Percentiles rank a stretch among this genome's conserved stretches.
These are phyloP conservation scores for Hygrophila difformis DNA, from an alignment of 257 asterid genomes.

Conservation along the genomic window DNA sequence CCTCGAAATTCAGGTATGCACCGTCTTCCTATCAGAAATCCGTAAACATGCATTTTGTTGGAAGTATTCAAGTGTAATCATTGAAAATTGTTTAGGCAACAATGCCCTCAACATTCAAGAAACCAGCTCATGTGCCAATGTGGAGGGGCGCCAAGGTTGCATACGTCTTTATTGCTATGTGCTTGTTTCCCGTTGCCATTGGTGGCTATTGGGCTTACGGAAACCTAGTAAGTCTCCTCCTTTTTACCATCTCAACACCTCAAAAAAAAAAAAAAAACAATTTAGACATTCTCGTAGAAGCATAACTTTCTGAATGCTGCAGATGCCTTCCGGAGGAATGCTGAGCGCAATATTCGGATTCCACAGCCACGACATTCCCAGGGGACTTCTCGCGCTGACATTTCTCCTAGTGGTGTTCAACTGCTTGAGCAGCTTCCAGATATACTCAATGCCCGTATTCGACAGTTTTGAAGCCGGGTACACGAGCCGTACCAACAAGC, in stretches of 20 bases:
- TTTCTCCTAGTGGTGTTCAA: slow-evolving; percentile 94
- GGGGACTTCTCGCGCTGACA: slow-evolving; percentile 73
- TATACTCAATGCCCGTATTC: slow-evolving; percentile 94
- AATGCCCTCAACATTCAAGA: slow-evolving; percentile 97
- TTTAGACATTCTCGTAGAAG: too few relatives aligned
- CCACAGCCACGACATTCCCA: slow-evolving; percentile 73
- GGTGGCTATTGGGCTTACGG: slow-evolving; percentile 99
- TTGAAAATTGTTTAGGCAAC: slow-evolving; percentile 53
- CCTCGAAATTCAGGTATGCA: slow-evolving; percentile 78
- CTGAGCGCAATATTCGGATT: slow-evolving; percentile 65
- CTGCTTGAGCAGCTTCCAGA: slow-evolving; percentile 97
- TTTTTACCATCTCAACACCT: too few relatives aligned
- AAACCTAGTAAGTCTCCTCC: slow-evolving; percentile 61
- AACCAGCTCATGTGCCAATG: slow-evolving; percentile 93
- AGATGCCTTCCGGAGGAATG: slow-evolving; percentile 97
- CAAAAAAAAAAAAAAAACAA: too few relatives aligned
- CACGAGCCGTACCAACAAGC: slow-evolving; percentile 78
- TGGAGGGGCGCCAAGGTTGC: slow-evolving; percentile 99
- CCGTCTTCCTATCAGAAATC: not conserved
- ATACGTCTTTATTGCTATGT: slow-evolving; percentile 69
- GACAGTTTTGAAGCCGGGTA: slow-evolving; percentile 96
- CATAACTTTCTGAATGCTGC: slow-evolving; percentile 10
- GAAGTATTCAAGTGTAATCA: not conserved
- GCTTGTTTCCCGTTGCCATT: slow-evolving; percentile 84
- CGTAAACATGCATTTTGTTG: not conserved